phyloP scores from a whole-genome alignment of 1,284 basidiomycete species.

The Puccinia coronata region DNA sequence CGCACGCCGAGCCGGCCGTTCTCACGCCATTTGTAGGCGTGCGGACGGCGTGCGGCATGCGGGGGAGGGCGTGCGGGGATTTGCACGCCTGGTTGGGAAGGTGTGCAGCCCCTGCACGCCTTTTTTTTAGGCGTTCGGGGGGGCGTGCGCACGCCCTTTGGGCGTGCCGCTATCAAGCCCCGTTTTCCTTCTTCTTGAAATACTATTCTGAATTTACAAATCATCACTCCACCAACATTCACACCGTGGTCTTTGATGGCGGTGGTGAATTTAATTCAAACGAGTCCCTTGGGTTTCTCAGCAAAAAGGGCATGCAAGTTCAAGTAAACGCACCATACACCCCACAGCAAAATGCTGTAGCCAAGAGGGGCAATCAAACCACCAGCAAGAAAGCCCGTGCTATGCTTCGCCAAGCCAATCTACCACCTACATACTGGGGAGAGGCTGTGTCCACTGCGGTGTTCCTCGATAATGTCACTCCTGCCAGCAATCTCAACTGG shows the following conservation, averaged over 20 bases:
- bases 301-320: neutral
- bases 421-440: slow-evolving; percentile 54
- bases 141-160: too few species aligned
- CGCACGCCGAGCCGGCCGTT: too few species aligned
- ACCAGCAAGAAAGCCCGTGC: neutral
- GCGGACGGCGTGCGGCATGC: too few species aligned
- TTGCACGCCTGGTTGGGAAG: too few species aligned
- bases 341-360: slow-evolving; percentile 6
- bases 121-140: too few species aligned
- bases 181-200: neutral
- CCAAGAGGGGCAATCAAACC: neutral
- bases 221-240: neutral
- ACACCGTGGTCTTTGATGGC: neutral
- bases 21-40: too few species aligned
- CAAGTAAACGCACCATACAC: slow-evolving; percentile 13
- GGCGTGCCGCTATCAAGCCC: too few species aligned
- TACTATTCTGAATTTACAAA: neutral
- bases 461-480: slow-evolving; percentile 59
- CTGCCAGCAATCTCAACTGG: slow-evolving; percentile 11
- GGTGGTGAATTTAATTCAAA: neutral
- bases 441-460: slow-evolving; percentile 57
- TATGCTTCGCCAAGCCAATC: slow-evolving; percentile 15
- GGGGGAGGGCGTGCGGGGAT: too few species aligned
- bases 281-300: neutral
- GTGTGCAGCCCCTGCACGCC: too few species aligned